These are phyloP conservation scores for Gentiana dahurica DNA, from an alignment of 257 asterid genomes.

Conservation along the genomic window DNA sequence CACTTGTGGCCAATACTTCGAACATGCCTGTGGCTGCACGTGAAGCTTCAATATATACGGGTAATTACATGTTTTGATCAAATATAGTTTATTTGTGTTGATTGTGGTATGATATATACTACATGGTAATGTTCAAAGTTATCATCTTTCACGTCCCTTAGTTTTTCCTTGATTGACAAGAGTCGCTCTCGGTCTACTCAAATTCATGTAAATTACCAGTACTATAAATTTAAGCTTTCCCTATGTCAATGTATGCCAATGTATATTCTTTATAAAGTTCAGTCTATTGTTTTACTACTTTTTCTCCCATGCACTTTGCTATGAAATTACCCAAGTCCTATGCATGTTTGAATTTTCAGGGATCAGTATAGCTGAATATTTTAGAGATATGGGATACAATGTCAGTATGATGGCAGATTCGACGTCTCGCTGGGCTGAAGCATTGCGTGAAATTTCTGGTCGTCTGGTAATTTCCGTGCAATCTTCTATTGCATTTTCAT, in stretches of 20 bases:
- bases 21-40: conserved; percentile 99
- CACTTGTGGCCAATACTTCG: conserved; percentile 98
- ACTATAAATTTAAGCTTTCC: too few species aligned
- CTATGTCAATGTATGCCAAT: too few species aligned
- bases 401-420: conserved; percentile 99
- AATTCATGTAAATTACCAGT: too few species aligned
- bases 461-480: conserved; percentile 62
- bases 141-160: too few species aligned
- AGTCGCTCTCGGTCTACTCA: too few species aligned
- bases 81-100: too few species aligned
- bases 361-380: conserved; percentile 93
- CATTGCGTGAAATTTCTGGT: conserved; percentile 99
- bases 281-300: too few species aligned
- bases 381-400: conserved; percentile 99
- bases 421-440: conserved; percentile 99
- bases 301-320: neutral
- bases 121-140: too few species aligned
- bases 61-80: conserved; percentile 16
- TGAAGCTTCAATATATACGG: conserved; percentile 98
- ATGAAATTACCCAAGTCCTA: conserved; percentile 8
- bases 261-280: too few species aligned
- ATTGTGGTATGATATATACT: too few species aligned
- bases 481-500: conserved; percentile 8
- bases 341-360: conserved; percentile 43
- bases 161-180: too few species aligned